These are phyloP conservation scores for Diaporthe sp. DNA, from an alignment of 2,329 filamentous ascomycete genomes.

Conservation along the genomic window DNA sequence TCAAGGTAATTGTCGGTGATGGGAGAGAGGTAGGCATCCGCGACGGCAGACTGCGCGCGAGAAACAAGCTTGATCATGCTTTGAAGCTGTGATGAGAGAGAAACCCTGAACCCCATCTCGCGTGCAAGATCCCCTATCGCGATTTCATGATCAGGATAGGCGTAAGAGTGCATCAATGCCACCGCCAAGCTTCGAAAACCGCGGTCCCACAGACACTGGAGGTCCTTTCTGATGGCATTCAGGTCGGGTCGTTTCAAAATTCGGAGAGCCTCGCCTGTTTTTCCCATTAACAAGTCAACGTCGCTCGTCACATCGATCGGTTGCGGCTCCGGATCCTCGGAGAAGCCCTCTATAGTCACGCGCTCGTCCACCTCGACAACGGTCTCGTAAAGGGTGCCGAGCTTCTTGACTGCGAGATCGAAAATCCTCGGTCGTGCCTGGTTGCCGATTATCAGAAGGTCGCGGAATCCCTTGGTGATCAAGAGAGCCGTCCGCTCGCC, in stretches of 20 bases:
- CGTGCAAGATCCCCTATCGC: conserved; percentile 72
- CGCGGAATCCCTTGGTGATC: conserved; percentile 42
- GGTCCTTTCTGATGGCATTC: conserved; percentile 63
- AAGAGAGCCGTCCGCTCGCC: conserved; percentile 40
- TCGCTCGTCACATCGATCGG: conserved; percentile 4
- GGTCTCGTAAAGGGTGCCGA: conserved; percentile 39
- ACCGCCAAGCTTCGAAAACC: conserved; percentile 77
- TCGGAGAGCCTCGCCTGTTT: conserved; percentile 76
- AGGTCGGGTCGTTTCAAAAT: conserved; percentile 70
- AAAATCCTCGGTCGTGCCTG: conserved; percentile 41
- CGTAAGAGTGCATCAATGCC: conserved; percentile 79
- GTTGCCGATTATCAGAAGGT: conserved; percentile 40
- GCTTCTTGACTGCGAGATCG: conserved; percentile 37
- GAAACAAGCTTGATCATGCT: conserved; percentile 84
- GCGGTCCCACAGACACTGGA: conserved; percentile 70
- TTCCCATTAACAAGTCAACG: conserved; percentile 66
- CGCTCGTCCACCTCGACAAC: conserved; percentile 42
- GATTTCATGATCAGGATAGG: conserved; percentile 76
- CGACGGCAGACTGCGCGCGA: conserved; percentile 77
- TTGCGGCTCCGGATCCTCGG: conserved; percentile 32
- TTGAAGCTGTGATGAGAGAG: conserved; percentile 71
- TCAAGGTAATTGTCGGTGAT: conserved; percentile 79
- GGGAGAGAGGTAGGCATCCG: conserved; percentile 82
- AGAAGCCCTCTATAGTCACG: conserved; percentile 41
- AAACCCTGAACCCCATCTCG: conserved; percentile 77